Evolutionary conservation across 1,284 basidiomycete genomes (phyloP).

Genomic region (Peniophora sp.): DNA sequence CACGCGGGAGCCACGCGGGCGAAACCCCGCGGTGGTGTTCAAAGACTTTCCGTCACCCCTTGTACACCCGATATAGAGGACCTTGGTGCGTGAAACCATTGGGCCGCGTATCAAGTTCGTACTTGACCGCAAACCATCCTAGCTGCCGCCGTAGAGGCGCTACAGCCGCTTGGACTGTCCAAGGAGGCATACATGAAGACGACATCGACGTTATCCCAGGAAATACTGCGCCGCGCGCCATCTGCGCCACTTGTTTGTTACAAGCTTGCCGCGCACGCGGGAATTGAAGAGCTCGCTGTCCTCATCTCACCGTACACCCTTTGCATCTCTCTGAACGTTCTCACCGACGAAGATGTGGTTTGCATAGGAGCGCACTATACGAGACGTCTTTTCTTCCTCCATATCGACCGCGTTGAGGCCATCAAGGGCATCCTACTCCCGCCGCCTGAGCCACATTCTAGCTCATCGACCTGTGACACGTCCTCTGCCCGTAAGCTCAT

Average conservation of each 20-base stretch:
- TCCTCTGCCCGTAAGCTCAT: neutral
- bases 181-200: no score
- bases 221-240: slow-evolving; percentile 9
- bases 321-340: slow-evolving; percentile 11
- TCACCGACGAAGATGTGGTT: slow-evolving; percentile 16
- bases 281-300: slow-evolving; percentile 18
- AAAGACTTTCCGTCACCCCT: no score
- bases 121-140: no score
- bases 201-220: neutral
- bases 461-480: neutral
- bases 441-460: neutral
- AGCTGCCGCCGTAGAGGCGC: no score
- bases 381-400: slow-evolving; percentile 12
- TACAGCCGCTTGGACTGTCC: no score
- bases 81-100: no score
- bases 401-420: neutral
- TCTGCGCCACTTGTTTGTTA: slow-evolving; percentile 9
- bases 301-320: slow-evolving; percentile 15
- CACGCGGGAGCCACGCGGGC: no score
- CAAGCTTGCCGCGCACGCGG: slow-evolving; percentile 13
- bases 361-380: slow-evolving; percentile 19
- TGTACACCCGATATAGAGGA: no score
- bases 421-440: neutral
- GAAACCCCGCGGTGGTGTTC: no score
- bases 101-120: no score